Evolutionary conservation across 345 rosid species (phyloP), one percentile per base, ranked within the genome.

Genomic region (Eucalyptus erythrocorys): DNA sequence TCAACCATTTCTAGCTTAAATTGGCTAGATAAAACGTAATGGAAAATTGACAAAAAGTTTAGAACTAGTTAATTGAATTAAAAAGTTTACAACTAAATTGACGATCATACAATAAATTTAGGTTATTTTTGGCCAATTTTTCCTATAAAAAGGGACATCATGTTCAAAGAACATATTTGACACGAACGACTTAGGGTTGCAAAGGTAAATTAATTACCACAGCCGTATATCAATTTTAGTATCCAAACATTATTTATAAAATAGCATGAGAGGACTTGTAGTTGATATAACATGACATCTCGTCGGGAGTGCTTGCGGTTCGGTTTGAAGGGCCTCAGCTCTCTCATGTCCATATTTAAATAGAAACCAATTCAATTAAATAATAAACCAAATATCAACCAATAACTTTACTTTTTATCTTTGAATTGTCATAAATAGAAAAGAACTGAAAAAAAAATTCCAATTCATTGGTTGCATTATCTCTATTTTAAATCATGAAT

Each of bases 21-120:
- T n/a, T 64, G 37, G 3, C 2, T 0, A 0, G 16, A 30, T 64
- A 10, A 8, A 64, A 0, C 0, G 2, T n/a, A 1, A 27, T n/a
- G 37, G 1, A 14, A 64, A n/a, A 30, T 61, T 30, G 5, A n/a
- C 17, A 61, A 61, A 61, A 61, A 13, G 2, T 61, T 30, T 30
- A 61, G 7, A 8, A 61, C 3, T 61, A 61, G 0, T 13, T 61
- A 1, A 3, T 30, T 5, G 8, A 3, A 61, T 61, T 61, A 13
- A 30, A 61, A 61, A 13, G 1, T 7, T 61, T 13, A 13, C 6
- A 1, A 1, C 9, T 30, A 0, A 61, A 61, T 61, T 51, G 3
- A 14, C 0, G 5, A n/a, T 15, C 1, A 15, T 61, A 61, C 16
- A 61, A 61, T 6, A 30, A n/a, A 1, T 61, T 61, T 13, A 30